phyloP scores from a whole-genome alignment of 1,139 yeast genomes.

The Kodamaea sp. region DNA sequence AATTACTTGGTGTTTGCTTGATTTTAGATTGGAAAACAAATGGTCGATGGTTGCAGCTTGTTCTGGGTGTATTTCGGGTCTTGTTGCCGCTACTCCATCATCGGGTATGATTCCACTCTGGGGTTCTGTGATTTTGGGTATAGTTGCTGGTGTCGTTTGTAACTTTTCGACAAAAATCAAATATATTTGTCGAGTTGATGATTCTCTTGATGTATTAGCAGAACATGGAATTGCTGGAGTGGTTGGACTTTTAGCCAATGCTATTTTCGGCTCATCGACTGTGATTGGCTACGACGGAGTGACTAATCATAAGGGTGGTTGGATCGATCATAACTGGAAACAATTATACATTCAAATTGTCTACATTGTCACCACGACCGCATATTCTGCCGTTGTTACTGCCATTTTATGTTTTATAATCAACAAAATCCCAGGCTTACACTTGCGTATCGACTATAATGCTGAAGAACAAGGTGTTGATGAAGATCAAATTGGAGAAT shows the following conservation, averaged over 20 bases:
- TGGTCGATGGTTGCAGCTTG: conserved; percentile 96
- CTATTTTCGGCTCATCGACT: conserved; percentile 79
- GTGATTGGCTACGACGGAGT: conserved; percentile 87
- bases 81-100: conserved; percentile 95
- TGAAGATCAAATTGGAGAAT: conserved; percentile 97
- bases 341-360: conserved; percentile 90
- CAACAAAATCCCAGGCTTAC: conserved; percentile 77
- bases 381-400: conserved; percentile 76
- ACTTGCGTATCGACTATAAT: conserved; percentile 74
- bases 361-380: conserved; percentile 69
- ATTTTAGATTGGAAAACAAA: conserved; percentile 80
- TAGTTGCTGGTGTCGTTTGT: conserved; percentile 77
- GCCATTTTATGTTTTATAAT: conserved; percentile 70
- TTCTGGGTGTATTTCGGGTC: conserved; percentile 91
- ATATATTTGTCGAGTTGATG: conserved; percentile 78
- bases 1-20: conserved; percentile 86
- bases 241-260: conserved; percentile 83
- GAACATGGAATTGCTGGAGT: conserved; percentile 98
- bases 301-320: conserved; percentile 84
- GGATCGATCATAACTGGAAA: conserved; percentile 86
- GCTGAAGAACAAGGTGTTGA: conserved; percentile 90
- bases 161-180: conserved; percentile 88
- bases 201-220: conserved; percentile 90
- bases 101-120: conserved; percentile 89
- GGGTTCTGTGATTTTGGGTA: conserved; percentile 85